phyloP scores from a whole-genome alignment of 2,329 filamentous ascomycete species.

The Aspergillus clavatus region DNA sequence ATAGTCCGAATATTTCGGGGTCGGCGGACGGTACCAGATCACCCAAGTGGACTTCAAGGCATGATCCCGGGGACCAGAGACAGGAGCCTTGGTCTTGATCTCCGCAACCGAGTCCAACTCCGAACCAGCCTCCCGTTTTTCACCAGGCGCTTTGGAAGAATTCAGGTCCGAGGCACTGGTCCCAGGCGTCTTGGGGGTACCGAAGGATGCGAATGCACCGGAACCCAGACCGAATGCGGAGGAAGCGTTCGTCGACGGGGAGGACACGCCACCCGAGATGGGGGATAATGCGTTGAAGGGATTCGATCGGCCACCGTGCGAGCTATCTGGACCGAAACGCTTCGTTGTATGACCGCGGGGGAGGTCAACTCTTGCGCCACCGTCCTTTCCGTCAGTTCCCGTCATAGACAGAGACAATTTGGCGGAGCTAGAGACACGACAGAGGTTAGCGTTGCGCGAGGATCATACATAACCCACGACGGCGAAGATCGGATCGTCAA shows the following conservation, averaged over 20 bases:
- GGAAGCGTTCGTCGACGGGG: slow-evolving; percentile 71
- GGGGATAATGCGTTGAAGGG: slow-evolving; percentile 74
- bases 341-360: slow-evolving; percentile 63
- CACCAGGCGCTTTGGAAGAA: slow-evolving; percentile 53
- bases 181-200: slow-evolving; percentile 80
- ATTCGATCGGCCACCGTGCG: slow-evolving; percentile 68
- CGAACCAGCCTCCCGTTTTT: slow-evolving; percentile 58
- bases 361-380: slow-evolving; percentile 51
- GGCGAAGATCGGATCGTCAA: slow-evolving; percentile 14
- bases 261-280: slow-evolving; percentile 63
- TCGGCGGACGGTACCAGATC: slow-evolving; percentile 95
- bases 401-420: slow-evolving; percentile 87
- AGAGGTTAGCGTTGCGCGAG: slow-evolving; percentile 18
- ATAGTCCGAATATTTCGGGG: slow-evolving; percentile 96
- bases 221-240: slow-evolving; percentile 91
- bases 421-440: slow-evolving; percentile 56
- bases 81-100: slow-evolving; percentile 32
- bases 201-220: slow-evolving; percentile 95
- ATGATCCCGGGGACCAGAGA: slow-evolving; percentile 43
- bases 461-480: slow-evolving; percentile 1
- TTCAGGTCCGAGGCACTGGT: slow-evolving; percentile 70
- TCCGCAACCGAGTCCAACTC: slow-evolving; percentile 27
- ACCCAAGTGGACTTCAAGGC: slow-evolving; percentile 84
- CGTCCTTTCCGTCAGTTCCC: slow-evolving; percentile 51
- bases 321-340: slow-evolving; percentile 68